Conservation (phyloP, 2,329 filamentous ascomycete species). For the Phyllosticta citrichinensis region DNA sequence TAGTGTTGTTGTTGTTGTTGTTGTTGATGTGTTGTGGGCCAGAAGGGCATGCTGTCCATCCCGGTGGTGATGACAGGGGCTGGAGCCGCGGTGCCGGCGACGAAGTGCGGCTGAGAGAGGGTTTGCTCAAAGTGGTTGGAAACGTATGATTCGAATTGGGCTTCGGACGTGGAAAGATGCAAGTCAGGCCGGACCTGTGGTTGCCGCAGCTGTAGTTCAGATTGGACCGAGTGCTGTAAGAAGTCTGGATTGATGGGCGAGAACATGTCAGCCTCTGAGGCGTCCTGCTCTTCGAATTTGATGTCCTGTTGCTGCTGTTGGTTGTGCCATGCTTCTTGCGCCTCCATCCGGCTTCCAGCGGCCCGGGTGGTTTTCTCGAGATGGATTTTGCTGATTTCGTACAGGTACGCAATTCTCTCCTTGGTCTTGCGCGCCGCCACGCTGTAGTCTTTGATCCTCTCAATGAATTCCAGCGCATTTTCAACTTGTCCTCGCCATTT, state of each 20-base stretch:
- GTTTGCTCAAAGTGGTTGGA: background rate
- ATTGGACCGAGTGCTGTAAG: background rate
- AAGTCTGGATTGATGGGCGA: background rate
- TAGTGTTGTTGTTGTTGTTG: slow-evolving; percentile 2
- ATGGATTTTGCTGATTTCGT: slow-evolving; percentile 28
- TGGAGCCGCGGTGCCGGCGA: background rate
- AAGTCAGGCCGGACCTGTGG: slow-evolving; percentile 9
- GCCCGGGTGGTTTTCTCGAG: background rate
- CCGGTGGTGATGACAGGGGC: background rate
- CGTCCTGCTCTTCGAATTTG: slow-evolving; percentile 2
- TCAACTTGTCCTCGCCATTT: slow-evolving; percentile 34
- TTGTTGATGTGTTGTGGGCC: slow-evolving; percentile 5
- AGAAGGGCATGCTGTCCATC: background rate
- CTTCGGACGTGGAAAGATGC: background rate
- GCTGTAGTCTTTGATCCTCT: slow-evolving; percentile 33
- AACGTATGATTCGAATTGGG: background rate
- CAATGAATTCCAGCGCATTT: slow-evolving; percentile 33
- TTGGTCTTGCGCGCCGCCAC: slow-evolving; percentile 35
- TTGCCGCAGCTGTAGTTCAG: background rate
- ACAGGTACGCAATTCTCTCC: slow-evolving; percentile 32
- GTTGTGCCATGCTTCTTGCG: background rate
- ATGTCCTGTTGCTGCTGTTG: background rate
- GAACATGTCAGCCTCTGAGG: background rate
- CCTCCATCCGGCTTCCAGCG: background rate
- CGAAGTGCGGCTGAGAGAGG: background rate